Conservation (phyloP, 108 stramenopile genomes). For the Chaetoceros muelleri region DNA sequence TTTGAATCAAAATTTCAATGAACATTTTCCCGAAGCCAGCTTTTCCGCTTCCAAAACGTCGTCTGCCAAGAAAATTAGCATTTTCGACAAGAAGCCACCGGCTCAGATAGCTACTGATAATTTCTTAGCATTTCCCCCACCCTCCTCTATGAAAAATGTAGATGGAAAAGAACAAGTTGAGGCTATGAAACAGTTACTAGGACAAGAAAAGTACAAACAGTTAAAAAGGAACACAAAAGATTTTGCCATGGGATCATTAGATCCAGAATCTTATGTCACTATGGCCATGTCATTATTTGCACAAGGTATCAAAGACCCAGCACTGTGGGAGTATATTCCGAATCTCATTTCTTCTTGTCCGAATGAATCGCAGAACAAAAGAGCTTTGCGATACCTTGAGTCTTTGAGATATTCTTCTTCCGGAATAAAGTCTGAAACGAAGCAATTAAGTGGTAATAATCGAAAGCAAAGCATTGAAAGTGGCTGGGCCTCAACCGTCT, state of each 20-base stretch:
- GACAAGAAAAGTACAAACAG: constrained; percentile 60
- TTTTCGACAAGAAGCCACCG: constrained; percentile 26
- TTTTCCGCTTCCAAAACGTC: constrained; percentile 13
- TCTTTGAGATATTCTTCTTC: not conserved
- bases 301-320: constrained; percentile 38
- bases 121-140: constrained; percentile 29
- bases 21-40: not conserved
- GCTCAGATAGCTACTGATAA: constrained; percentile 25
- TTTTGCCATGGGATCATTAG: constrained; percentile 36
- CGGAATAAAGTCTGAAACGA: no score
- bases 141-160: not conserved
- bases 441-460: no score
- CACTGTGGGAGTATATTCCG: constrained; percentile 55
- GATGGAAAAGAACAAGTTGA: constrained; percentile 40
- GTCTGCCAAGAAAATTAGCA: constrained; percentile 14
- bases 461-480: no score
- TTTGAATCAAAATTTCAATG: constrained; percentile 6
- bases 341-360: constrained; percentile 61
- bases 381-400: constrained; percentile 43
- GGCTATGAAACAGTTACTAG: constrained; percentile 57
- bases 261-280: constrained; percentile 64
- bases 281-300: constrained; percentile 59
- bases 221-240: constrained; percentile 61
- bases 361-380: constrained; percentile 23
- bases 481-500: not conserved